These are phyloP conservation scores for Hyphopichia wangnamkhiaoensis DNA, from an alignment of 1,139 yeast genomes.

Conservation along the genomic window DNA sequence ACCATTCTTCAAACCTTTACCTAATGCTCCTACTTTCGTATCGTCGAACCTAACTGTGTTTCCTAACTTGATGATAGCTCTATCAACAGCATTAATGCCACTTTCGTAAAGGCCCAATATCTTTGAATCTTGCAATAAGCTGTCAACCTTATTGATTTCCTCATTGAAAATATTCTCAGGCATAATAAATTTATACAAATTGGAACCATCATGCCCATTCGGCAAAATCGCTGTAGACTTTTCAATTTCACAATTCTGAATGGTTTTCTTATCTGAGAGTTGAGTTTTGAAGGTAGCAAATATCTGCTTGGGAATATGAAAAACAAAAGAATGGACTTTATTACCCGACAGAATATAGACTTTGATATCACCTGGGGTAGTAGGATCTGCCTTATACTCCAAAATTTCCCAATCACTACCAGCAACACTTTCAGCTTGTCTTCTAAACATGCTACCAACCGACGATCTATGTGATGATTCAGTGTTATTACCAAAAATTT, in stretches of 20 bases:
- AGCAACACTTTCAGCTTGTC: constrained; percentile 77
- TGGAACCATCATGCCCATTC: constrained; percentile 60
- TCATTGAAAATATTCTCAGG: constrained; percentile 61
- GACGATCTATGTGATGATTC: constrained; percentile 49
- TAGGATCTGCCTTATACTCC: constrained; percentile 61
- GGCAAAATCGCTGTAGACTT: constrained; percentile 66
- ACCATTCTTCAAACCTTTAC: constrained; percentile 83
- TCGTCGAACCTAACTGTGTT: constrained; percentile 68
- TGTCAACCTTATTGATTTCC: constrained; percentile 58
- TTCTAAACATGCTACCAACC: constrained; percentile 69
- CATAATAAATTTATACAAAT: constrained; percentile 65
- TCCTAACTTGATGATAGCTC: constrained; percentile 82
- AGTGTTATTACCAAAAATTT: constrained; percentile 69
- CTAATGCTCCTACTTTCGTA: constrained; percentile 76
- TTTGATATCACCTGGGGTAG: constrained; percentile 71
- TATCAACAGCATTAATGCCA: constrained; percentile 62
- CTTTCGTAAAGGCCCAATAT: constrained; percentile 79
- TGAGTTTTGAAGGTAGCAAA: constrained; percentile 66
- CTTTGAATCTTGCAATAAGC: constrained; percentile 64
- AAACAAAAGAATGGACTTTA: constrained; percentile 69
- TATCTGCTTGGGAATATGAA: constrained; percentile 73
- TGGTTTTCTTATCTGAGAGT: constrained; percentile 42
- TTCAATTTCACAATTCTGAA: constrained; percentile 60
- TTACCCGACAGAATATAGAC: constrained; percentile 71
- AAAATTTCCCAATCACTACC: constrained; percentile 83